Conservation (phyloP, 495 filamentous ascomycete species). For the Diplogelasinospora grovesii region DNA sequence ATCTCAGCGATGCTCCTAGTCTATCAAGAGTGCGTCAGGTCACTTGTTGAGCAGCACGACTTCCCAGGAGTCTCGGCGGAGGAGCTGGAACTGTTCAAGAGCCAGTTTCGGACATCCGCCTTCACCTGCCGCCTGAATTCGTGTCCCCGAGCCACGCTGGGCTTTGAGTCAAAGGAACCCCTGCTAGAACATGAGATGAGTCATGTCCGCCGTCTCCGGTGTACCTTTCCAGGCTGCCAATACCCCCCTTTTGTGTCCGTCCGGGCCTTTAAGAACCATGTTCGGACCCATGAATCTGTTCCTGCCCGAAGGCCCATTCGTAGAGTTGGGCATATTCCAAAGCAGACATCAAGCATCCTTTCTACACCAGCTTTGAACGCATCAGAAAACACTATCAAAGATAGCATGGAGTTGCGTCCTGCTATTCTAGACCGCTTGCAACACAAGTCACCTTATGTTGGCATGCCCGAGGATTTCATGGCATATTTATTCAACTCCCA, state of each 20-base stretch:
- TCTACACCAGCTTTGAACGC: too few species aligned
- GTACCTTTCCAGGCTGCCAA: constrained; percentile 2
- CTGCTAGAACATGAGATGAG: constrained; percentile 1
- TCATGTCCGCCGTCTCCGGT: background rate
- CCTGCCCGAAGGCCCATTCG: too few species aligned
- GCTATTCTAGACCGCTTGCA: too few species aligned
- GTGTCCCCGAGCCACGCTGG: constrained; percentile 1
- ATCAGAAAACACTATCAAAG: too few species aligned
- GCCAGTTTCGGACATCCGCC: constrained; percentile 13
- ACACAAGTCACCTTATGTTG: constrained; percentile 76
- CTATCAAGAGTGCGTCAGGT: too few species aligned
- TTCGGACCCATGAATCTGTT: too few species aligned
- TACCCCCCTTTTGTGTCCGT: constrained; percentile 14
- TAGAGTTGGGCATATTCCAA: too few species aligned
- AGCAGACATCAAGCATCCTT: too few species aligned
- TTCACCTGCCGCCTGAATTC: constrained; percentile 18
- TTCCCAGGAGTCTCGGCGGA: constrained; percentile 9
- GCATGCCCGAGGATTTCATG: constrained; percentile 87
- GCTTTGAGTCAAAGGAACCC: background rate
- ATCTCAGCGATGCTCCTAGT: too few species aligned
- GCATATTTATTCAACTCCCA: constrained; percentile 80
- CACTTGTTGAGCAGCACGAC: too few species aligned
- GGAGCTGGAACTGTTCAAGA: constrained; percentile 21
- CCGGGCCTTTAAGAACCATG: too few species aligned
- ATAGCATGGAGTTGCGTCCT: too few species aligned